Evolutionary conservation across 106 monocot genomes (phyloP).

Genomic region (Dactylorhiza incarnata): DNA sequence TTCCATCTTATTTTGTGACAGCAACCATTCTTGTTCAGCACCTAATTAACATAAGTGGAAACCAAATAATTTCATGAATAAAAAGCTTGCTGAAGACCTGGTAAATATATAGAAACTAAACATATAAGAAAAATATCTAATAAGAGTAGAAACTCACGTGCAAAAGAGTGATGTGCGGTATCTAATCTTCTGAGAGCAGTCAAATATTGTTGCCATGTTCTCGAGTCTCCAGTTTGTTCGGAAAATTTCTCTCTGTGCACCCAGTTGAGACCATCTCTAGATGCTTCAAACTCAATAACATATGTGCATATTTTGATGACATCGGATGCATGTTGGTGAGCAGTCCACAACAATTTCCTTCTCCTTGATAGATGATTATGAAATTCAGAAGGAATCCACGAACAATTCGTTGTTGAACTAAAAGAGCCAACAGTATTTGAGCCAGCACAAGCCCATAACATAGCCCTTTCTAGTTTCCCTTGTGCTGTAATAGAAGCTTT

Average conservation of each 20-base stretch:
- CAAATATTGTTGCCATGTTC: constrained; percentile 74
- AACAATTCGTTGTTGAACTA: constrained; percentile 34
- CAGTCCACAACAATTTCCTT: constrained; percentile 46
- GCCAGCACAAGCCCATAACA: constrained; percentile 96
- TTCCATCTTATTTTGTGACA: constrained; percentile 67
- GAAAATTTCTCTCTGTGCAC: constrained; percentile 38
- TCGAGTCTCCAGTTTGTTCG: constrained; percentile 36
- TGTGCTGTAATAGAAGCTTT: constrained; percentile 58
- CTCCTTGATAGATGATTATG: constrained; percentile 75
- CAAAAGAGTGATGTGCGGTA: constrained; percentile 71
- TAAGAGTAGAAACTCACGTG: constrained; percentile 33
- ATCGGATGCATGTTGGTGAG: constrained; percentile 60
- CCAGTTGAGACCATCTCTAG: constrained; percentile 72
- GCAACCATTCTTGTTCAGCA: constrained; percentile 84
- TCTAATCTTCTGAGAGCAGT: constrained; percentile 65
- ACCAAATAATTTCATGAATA: background rate
- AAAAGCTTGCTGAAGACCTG: constrained; percentile 1
- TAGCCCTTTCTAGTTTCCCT: constrained; percentile 95
- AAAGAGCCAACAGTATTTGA: constrained; percentile 25
- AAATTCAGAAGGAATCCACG: constrained; percentile 81
- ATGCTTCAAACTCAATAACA: constrained; percentile 92
- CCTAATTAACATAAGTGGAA: constrained; percentile 30
- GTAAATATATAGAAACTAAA: background rate
- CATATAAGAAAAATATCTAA: background rate
- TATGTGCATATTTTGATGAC: constrained; percentile 61